These are phyloP conservation scores for Rhizophora apiculata DNA, from an alignment of 345 rosid species.

Conservation along the genomic window DNA sequence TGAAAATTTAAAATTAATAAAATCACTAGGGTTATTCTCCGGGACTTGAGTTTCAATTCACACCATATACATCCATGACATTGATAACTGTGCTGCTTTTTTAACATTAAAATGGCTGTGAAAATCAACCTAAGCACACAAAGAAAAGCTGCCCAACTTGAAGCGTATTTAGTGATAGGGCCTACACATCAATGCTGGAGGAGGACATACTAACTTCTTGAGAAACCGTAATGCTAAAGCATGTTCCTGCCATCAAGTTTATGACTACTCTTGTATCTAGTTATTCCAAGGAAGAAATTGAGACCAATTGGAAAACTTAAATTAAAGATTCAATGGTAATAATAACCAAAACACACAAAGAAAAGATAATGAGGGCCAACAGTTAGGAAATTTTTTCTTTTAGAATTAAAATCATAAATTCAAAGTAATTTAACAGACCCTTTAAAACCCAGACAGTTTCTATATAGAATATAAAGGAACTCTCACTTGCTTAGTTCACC, in stretches of 20 bases:
- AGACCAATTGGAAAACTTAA: conserved; percentile 1
- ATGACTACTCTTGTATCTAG: background rate
- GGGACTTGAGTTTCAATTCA: too few relatives aligned
- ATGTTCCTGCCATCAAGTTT: background rate
- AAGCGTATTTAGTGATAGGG: background rate
- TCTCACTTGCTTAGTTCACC: conserved; percentile 94
- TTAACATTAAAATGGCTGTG: background rate
- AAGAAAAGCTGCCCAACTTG: background rate
- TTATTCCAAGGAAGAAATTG: background rate
- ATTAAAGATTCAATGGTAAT: conserved; percentile 2
- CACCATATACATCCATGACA: too few relatives aligned
- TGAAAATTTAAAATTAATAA: too few relatives aligned
- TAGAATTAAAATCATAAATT: conserved; percentile 2
- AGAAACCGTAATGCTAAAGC: background rate
- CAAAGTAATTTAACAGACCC: background rate
- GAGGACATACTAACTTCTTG: background rate
- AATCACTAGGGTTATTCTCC: too few relatives aligned
- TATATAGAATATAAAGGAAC: conserved; percentile 57
- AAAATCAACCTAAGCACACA: background rate
- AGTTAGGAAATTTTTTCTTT: background rate
- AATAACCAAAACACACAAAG: background rate
- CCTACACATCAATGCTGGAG: background rate
- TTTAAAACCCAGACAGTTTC: conserved; percentile 20
- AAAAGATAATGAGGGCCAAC: background rate
- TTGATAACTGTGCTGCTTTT: too few relatives aligned